Evolutionary conservation across 1,284 basidiomycete genomes (phyloP).

Genomic region (Boletellus dicymbophilus): DNA sequence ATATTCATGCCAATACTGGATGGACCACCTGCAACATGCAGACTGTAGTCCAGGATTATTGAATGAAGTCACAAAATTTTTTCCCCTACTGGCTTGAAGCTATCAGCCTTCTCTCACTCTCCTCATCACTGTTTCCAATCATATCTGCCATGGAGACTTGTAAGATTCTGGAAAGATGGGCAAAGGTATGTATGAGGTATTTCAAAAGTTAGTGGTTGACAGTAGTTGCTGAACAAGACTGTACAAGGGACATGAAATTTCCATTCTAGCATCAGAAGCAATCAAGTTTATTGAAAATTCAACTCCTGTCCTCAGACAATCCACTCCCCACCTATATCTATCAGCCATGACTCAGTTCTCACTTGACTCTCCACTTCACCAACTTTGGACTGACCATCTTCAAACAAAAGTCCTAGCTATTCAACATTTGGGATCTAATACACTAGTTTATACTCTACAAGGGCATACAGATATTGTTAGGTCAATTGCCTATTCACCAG

Average conservation of each 20-base stretch:
- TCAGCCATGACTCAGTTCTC: not conserved
- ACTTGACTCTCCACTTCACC: not conserved
- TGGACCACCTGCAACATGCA: too few species aligned
- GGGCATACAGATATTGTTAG: not conserved
- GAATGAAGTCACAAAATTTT: too few species aligned
- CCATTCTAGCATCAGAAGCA: not conserved
- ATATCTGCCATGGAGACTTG: not conserved
- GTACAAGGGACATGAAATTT: too few species aligned
- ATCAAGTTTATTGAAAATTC: not conserved
- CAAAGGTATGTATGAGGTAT: not conserved
- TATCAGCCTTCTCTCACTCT: too few species aligned
- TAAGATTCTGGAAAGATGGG: not conserved
- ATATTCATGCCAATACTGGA: too few species aligned
- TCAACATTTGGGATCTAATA: too few species aligned
- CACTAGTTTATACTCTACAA: not conserved
- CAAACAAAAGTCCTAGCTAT: not conserved
- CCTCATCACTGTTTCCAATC: not conserved
- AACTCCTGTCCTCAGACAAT: not conserved
- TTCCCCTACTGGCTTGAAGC: too few species aligned
- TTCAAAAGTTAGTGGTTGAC: not conserved
- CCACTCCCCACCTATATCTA: not conserved
- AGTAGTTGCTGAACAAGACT: not conserved
- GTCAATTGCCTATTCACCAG: not conserved
- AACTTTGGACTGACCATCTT: not conserved
- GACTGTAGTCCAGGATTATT: too few species aligned